Conservation (phyloP, 2,329 filamentous ascomycete genomes). For the Calonectria fujianensis region DNA sequence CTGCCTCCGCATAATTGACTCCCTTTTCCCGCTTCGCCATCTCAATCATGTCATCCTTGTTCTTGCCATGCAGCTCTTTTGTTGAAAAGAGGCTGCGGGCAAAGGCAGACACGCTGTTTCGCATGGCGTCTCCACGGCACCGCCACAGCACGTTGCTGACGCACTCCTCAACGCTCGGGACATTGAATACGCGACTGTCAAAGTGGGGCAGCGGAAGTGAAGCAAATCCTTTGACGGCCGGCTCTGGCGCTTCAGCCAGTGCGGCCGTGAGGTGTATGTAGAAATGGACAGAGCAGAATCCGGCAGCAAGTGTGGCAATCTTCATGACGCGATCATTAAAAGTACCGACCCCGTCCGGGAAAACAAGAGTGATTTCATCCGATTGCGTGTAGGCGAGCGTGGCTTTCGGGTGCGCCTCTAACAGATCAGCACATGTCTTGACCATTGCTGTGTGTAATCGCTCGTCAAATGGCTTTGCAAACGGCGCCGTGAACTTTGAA, state of each 20-base stretch:
- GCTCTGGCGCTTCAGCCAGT: constrained; percentile 36
- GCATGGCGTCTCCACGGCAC: constrained; percentile 41
- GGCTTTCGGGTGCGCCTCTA: constrained; percentile 35
- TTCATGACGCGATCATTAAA: constrained; percentile 44
- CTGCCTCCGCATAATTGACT: constrained; percentile 34
- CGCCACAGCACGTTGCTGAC: constrained; percentile 44
- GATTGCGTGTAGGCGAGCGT: constrained; percentile 45
- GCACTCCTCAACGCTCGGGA: constrained; percentile 43
- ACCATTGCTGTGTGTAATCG: constrained; percentile 44
- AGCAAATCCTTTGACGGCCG: constrained; percentile 31
- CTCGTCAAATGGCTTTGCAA: constrained; percentile 44
- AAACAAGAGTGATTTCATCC: constrained; percentile 46
- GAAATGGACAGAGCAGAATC: constrained; percentile 44
- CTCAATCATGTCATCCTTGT: constrained; percentile 42
- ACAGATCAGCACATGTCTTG: constrained; percentile 43
- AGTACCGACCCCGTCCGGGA: constrained; percentile 44
- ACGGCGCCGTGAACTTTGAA: constrained; percentile 44
- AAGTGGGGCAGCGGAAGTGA: constrained; percentile 41
- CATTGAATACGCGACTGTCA: constrained; percentile 41
- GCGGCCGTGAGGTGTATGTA: constrained; percentile 41
- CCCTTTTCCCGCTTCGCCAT: constrained; percentile 42
- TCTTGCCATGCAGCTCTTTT: constrained; percentile 41
- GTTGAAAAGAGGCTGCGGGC: constrained; percentile 44
- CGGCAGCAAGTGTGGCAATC: constrained; percentile 42
- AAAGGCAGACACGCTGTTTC: constrained; percentile 44